Percentiles rank a stretch among this genome's conserved stretches.
Evolutionary conservation across 1,284 basidiomycete genomes (phyloP).

Genomic region (Lentinula novae-zelandiae): DNA sequence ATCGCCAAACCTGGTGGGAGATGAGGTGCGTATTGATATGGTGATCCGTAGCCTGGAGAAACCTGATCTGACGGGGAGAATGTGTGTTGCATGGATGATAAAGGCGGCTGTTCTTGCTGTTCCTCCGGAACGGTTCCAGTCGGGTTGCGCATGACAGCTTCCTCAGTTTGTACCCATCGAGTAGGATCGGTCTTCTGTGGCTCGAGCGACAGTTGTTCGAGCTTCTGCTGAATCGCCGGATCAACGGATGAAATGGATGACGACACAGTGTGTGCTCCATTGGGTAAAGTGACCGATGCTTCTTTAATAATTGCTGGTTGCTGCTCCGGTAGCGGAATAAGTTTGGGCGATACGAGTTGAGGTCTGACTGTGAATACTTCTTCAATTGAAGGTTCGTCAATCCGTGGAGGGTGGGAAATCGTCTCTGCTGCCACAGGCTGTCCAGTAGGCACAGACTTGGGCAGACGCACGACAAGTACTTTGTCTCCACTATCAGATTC

Average conservation of each 20-base stretch:
- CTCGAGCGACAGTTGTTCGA: constrained; percentile 38
- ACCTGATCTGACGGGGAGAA: constrained; percentile 57
- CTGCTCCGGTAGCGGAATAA: constrained; percentile 28
- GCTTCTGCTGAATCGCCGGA: constrained; percentile 30
- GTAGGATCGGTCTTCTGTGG: constrained; percentile 33
- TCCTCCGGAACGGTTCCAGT: constrained; percentile 13
- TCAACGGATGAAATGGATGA: constrained; percentile 21
- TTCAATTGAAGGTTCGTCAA: constrained; percentile 41
- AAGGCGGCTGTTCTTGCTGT: background rate
- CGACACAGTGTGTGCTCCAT: constrained; percentile 14
- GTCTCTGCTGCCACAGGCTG: constrained; percentile 18
- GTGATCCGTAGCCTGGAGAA: constrained; percentile 58
- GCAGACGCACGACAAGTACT: constrained; percentile 52
- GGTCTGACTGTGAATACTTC: constrained; percentile 57
- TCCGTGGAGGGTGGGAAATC: background rate
- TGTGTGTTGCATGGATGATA: constrained; percentile 42
- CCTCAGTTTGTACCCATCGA: constrained; percentile 34
- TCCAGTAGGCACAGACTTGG: constrained; percentile 31
- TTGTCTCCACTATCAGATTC: constrained; percentile 40
- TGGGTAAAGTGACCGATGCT: background rate
- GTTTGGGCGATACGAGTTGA: constrained; percentile 29
- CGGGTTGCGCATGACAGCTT: constrained; percentile 38
- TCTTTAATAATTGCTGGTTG: background rate
- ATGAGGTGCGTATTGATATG: constrained; percentile 55
- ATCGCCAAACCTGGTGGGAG: constrained; percentile 74